phyloP scores from a whole-genome alignment of 176 grass and related monocot species.

The Phragmites australis region DNA sequence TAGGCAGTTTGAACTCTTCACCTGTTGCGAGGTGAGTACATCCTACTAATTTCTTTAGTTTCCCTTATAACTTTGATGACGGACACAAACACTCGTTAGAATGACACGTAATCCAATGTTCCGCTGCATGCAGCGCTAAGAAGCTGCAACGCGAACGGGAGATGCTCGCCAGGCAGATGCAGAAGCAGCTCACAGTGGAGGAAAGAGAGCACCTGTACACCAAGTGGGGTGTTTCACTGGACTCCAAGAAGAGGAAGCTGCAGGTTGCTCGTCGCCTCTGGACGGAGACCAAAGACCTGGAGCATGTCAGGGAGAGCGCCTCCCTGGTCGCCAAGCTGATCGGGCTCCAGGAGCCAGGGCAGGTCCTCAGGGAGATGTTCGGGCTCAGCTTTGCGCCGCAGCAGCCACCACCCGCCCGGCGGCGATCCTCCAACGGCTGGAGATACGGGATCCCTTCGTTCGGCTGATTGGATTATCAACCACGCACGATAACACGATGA shows the following conservation, averaged over 20 bases:
- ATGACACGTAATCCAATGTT: background rate
- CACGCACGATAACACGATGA: constrained; percentile 12
- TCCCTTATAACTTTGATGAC: background rate
- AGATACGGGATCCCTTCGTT: constrained; percentile 62
- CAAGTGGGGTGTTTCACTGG: constrained; percentile 75
- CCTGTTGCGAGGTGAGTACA: constrained; percentile 57
- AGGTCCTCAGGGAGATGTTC: constrained; percentile 93
- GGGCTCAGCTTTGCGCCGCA: constrained; percentile 86
- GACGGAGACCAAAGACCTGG: constrained; percentile 62
- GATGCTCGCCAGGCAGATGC: constrained; percentile 81
- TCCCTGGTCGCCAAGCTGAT: constrained; percentile 71
- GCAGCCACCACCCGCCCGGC: constrained; percentile 30
- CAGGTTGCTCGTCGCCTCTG: constrained; percentile 72
- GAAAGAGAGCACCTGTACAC: constrained; percentile 78
- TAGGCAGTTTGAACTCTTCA: constrained; percentile 52
- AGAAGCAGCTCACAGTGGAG: constrained; percentile 50
- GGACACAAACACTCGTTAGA: background rate
- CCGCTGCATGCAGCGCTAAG: constrained; percentile 43
- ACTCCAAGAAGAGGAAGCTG: constrained; percentile 84
- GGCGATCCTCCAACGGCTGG: constrained; percentile 73
- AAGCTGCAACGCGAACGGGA: constrained; percentile 78
- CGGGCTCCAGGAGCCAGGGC: constrained; percentile 71
- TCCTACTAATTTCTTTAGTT: background rate
- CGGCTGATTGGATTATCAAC: constrained; percentile 34
- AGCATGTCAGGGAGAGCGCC: constrained; percentile 87